Percentiles rank a stretch among this genome's conserved stretches.
Evolutionary conservation across 495 filamentous ascomycete genomes (phyloP).

Genomic region (Haplographium delicatum): DNA sequence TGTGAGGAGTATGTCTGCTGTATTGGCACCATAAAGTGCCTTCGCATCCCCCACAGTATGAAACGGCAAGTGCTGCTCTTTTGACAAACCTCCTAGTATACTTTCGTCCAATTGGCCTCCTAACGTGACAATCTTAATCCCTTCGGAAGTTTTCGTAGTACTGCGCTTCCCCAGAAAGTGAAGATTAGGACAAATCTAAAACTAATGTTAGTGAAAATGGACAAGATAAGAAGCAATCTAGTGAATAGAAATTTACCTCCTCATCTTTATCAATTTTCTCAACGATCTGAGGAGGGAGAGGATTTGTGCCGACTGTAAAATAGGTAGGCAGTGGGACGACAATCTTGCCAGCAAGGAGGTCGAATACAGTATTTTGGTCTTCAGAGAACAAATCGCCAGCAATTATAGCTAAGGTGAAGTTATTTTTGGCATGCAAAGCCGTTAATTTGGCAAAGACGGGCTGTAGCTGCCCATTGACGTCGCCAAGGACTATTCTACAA

Average conservation of each 20-base stretch:
- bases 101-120: conserved; percentile 61
- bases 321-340: conserved; percentile 75
- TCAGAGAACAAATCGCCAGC: conserved; percentile 76
- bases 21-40: conserved; percentile 63
- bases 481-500: conserved; percentile 72
- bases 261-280: conserved; percentile 65
- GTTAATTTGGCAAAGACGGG: conserved; percentile 72
- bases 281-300: conserved; percentile 62
- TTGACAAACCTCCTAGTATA: conserved; percentile 45
- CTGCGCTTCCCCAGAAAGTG: conserved; percentile 82
- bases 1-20: conserved; percentile 81
- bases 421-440: conserved; percentile 75
- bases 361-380: conserved; percentile 52
- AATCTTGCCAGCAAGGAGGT: conserved; percentile 66
- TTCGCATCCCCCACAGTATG: conserved; percentile 76
- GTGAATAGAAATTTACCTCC: conserved; percentile 43
- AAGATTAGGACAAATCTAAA: conserved; percentile 76
- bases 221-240: neutral
- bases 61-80: conserved; percentile 59
- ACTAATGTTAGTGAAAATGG: neutral
- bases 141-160: conserved; percentile 82
- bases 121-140: conserved; percentile 74
- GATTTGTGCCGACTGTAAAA: conserved; percentile 66
- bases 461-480: conserved; percentile 67
- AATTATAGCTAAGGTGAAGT: conserved; percentile 77